Percentiles rank a stretch among this genome's conserved stretches.
Evolutionary conservation across 116 monocot genomes (phyloP).

Genomic region (Dioscorea cayenensis): DNA sequence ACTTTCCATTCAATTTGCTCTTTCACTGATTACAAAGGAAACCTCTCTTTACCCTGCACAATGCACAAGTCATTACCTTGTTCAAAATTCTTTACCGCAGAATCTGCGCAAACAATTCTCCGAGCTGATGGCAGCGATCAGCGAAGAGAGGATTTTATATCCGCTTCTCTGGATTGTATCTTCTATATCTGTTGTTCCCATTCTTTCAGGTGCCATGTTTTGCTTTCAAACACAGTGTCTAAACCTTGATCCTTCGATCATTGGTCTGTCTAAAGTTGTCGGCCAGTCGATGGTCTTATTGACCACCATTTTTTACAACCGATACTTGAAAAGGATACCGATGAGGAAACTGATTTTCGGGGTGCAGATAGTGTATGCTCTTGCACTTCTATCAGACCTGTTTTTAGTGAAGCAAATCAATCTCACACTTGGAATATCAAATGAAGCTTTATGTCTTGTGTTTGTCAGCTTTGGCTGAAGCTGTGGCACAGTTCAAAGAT

Average conservation of each 20-base stretch:
- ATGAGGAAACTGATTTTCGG: conserved; percentile 52
- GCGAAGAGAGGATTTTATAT: conserved; percentile 30
- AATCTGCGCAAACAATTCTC: conserved; percentile 51
- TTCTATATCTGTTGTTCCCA: conserved; percentile 67
- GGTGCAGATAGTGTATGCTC: conserved; percentile 54
- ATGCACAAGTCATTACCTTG: conserved; percentile 9
- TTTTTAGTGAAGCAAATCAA: conserved; percentile 75
- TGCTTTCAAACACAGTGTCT: conserved; percentile 75
- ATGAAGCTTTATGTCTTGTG: conserved; percentile 63
- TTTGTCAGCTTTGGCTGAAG: conserved; percentile 73
- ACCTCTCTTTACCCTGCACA: conserved; percentile 9
- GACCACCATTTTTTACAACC: conserved; percentile 47
- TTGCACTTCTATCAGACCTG: conserved; percentile 62
- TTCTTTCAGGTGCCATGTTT: conserved; percentile 77
- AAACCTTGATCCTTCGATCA: conserved; percentile 56
- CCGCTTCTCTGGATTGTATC: conserved; percentile 71
- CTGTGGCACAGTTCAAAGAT: conserved; percentile 85
- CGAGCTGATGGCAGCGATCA: conserved; percentile 38
- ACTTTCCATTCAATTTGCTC: conserved; percentile 47
- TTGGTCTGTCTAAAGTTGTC: conserved; percentile 79
- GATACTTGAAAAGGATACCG: conserved; percentile 39
- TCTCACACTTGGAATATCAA: conserved; percentile 63
- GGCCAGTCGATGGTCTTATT: conserved; percentile 67
- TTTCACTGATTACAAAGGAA: conserved; percentile 62
- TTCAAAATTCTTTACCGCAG: conserved; percentile 29